A percentile compares a stretch with the other conserved stretches of the same genome.
These are phyloP conservation scores for Xylaria grammica DNA, from an alignment of 495 filamentous ascomycete genomes.

Conservation along the genomic window DNA sequence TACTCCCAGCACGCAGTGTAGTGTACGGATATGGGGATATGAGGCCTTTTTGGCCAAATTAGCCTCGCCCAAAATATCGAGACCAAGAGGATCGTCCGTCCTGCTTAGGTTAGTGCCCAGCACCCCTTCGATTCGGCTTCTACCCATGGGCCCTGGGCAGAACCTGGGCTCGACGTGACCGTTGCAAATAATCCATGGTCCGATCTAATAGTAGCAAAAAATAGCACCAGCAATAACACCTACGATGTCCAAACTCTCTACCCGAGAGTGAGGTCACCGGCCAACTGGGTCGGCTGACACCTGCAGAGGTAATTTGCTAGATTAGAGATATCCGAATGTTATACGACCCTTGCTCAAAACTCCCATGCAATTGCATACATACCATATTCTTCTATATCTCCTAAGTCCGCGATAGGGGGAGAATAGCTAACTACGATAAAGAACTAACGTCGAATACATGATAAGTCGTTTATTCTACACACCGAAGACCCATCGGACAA, in stretches of 20 bases:
- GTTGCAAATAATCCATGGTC: neutral
- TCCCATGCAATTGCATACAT: too few species aligned
- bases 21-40: neutral
- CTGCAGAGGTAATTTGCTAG: neutral
- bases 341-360: too few species aligned
- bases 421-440: neutral
- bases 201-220: neutral
- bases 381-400: too few species aligned
- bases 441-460: neutral
- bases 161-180: neutral
- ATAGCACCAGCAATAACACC: conserved; percentile 12
- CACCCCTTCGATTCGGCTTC: neutral
- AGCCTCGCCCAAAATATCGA: conserved; percentile 20
- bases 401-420: too few species aligned
- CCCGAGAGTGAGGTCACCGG: too few species aligned
- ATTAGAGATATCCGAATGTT: neutral
- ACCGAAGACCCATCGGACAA: neutral
- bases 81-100: neutral
- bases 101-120: conserved; percentile 12
- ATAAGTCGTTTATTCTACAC: neutral
- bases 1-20: neutral
- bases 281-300: too few species aligned
- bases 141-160: too few species aligned
- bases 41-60: conserved; percentile 4
- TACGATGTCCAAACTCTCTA: neutral